A percentile compares a stretch with the other conserved stretches of the same genome.
Evolutionary conservation across 2,329 filamentous ascomycete species (phyloP).

Genomic region (Magnaporthiopsis rhizophila): DNA sequence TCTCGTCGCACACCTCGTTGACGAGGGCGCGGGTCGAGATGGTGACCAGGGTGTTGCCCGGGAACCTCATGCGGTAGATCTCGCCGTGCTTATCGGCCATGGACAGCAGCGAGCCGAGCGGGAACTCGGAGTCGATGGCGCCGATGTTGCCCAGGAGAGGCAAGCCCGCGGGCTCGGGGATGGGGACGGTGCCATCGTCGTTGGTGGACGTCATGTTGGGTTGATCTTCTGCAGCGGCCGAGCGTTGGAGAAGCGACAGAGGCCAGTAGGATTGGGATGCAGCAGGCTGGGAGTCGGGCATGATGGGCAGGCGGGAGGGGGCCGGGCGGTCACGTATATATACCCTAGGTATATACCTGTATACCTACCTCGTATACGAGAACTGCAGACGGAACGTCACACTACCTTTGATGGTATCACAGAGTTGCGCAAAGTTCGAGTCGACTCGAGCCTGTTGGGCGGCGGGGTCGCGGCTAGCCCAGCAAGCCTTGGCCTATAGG

Average conservation of each 20-base stretch:
- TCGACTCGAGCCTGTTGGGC: neutral
- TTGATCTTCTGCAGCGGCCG: neutral
- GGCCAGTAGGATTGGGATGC: neutral
- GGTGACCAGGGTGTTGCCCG: constrained; percentile 10
- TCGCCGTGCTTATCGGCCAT: constrained; percentile 9
- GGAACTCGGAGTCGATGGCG: constrained; percentile 42
- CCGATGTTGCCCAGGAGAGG: constrained; percentile 59
- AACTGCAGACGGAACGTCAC: neutral
- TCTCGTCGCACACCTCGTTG: constrained; percentile 57
- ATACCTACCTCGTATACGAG: neutral
- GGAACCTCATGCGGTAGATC: constrained; percentile 12
- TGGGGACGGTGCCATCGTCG: constrained; percentile 18
- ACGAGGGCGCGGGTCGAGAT: constrained; percentile 30
- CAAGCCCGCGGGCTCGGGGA: constrained; percentile 56
- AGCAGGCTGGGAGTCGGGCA: neutral
- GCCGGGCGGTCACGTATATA: neutral
- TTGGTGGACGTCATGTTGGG: neutral
- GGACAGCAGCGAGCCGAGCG: constrained; percentile 1
- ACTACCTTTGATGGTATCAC: neutral
- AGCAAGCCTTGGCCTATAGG: neutral
- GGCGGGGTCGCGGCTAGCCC: too few species aligned
- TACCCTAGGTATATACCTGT: neutral
- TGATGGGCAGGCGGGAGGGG: neutral
- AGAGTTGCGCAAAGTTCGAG: too few species aligned
- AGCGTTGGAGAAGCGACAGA: neutral